Evolutionary conservation across 208 protist species (phyloP).

Genomic region (Trypanosoma mega): DNA sequence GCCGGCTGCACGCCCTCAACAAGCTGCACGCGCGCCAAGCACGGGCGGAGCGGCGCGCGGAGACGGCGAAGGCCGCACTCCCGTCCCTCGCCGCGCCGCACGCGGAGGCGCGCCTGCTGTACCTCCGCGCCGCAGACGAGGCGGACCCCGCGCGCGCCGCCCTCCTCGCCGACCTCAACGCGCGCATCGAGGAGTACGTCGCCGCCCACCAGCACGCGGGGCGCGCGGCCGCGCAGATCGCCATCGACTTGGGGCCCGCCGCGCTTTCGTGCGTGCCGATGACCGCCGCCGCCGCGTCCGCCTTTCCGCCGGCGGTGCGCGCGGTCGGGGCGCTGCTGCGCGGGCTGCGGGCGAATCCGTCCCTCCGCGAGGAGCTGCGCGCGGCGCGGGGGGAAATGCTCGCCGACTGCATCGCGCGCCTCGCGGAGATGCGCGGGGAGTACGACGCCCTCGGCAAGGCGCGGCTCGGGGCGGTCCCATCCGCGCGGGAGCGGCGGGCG

Average conservation of each 20-base stretch:
- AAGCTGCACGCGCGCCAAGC: slow-evolving; percentile 6
- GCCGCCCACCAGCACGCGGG: slow-evolving; percentile 33
- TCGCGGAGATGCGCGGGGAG: slow-evolving; percentile 27
- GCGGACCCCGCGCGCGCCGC: slow-evolving; percentile 1
- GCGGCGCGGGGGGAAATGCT: slow-evolving; percentile 21
- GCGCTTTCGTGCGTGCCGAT: slow-evolving; percentile 27
- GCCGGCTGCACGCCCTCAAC: slow-evolving; percentile 18
- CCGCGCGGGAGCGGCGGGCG: slow-evolving; percentile 4
- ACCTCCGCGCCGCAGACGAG: background rate
- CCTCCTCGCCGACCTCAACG: slow-evolving; percentile 36
- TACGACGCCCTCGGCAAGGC: slow-evolving; percentile 19
- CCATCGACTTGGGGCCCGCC: slow-evolving; percentile 37
- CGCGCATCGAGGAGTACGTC: slow-evolving; percentile 48
- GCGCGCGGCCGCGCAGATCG: slow-evolving; percentile 36
- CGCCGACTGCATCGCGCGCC: slow-evolving; percentile 20
- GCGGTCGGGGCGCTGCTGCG: slow-evolving; percentile 36
- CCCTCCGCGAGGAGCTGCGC: slow-evolving; percentile 31
- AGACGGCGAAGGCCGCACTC: background rate
- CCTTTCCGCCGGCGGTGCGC: slow-evolving; percentile 4
- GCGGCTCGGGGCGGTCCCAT: slow-evolving; percentile 19
- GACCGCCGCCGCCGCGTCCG: slow-evolving; percentile 15
- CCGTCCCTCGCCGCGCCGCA: background rate
- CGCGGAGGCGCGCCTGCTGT: background rate
- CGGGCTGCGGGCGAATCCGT: slow-evolving; percentile 37
- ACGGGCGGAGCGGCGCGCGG: slow-evolving; percentile 3